Evolutionary conservation across 164 flowering plant genomes (phyloP).

Genomic region (Vitis labrusca): DNA sequence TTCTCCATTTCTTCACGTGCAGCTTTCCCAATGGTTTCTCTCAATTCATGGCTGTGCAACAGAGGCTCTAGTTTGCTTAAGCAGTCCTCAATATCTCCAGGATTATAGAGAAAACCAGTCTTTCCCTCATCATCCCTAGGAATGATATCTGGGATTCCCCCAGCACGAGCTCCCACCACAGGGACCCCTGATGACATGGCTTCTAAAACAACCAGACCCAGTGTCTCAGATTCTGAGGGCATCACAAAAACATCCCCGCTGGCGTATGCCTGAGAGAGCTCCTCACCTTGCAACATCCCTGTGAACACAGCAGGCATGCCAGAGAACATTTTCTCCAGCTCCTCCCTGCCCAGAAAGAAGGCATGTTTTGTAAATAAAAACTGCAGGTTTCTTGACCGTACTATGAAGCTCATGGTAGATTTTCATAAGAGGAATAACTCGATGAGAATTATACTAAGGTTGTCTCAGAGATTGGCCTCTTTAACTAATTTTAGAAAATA

Average conservation of each 20-base stretch:
- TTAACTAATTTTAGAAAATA: not conserved
- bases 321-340: constrained; percentile 74
- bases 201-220: constrained; percentile 94
- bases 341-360: constrained; percentile 51
- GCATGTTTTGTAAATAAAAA: not conserved
- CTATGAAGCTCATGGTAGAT: too few relatives aligned
- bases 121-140: constrained; percentile 78
- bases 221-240: constrained; percentile 99
- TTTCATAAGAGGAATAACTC: too few relatives aligned
- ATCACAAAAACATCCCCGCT: constrained; percentile 94
- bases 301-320: constrained; percentile 98
- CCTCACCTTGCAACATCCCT: constrained; percentile 90
- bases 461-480: not conserved
- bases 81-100: constrained; percentile 92
- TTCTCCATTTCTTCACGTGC: constrained; percentile 90
- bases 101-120: constrained; percentile 68
- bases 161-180: constrained; percentile 93
- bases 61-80: constrained; percentile 71
- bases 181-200: constrained; percentile 98
- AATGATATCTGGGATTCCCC: constrained; percentile 91
- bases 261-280: constrained; percentile 95
- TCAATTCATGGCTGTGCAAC: constrained; percentile 39
- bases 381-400: too few relatives aligned
- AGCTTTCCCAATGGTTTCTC: constrained; percentile 79
- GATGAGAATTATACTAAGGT: not conserved